A percentile compares a stretch with the other conserved stretches of the same genome.
phyloP scores from a whole-genome alignment of 116 monocot species.

The Papilionanthe hybrid region DNA sequence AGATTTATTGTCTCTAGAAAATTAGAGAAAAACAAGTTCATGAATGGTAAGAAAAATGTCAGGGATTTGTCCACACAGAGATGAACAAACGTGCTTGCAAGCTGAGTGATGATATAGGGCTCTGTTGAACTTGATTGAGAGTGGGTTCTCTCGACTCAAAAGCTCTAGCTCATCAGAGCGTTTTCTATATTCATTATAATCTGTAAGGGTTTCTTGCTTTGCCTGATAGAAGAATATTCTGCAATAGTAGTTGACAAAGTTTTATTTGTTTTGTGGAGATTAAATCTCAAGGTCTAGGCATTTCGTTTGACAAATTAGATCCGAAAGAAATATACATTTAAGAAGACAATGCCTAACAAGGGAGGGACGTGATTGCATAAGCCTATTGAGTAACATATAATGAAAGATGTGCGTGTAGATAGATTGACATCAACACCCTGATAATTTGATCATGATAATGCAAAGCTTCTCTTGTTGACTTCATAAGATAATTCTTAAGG shows the following conservation, averaged over 20 bases:
- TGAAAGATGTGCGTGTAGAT: background rate
- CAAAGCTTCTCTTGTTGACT: background rate
- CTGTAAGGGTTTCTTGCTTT: background rate
- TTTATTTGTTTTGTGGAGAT: background rate
- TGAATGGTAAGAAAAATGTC: background rate
- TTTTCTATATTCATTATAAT: background rate
- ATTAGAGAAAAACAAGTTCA: background rate
- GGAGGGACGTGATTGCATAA: background rate
- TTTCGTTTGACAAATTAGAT: background rate
- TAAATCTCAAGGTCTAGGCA: background rate
- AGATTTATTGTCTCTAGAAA: background rate
- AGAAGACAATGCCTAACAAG: background rate
- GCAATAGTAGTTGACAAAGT: background rate
- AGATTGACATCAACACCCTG: background rate
- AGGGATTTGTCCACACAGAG: background rate
- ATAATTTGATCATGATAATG: background rate
- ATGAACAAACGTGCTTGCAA: background rate
- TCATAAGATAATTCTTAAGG: background rate
- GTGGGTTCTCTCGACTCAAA: background rate
- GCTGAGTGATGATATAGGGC: background rate
- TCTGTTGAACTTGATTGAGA: background rate
- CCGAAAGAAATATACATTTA: background rate
- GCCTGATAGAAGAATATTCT: background rate
- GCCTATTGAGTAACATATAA: background rate
- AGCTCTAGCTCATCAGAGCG: background rate